Evolutionary conservation across 2,329 filamentous ascomycete species (phyloP).

Genomic region (Berkeleyomyces rouxiae): DNA sequence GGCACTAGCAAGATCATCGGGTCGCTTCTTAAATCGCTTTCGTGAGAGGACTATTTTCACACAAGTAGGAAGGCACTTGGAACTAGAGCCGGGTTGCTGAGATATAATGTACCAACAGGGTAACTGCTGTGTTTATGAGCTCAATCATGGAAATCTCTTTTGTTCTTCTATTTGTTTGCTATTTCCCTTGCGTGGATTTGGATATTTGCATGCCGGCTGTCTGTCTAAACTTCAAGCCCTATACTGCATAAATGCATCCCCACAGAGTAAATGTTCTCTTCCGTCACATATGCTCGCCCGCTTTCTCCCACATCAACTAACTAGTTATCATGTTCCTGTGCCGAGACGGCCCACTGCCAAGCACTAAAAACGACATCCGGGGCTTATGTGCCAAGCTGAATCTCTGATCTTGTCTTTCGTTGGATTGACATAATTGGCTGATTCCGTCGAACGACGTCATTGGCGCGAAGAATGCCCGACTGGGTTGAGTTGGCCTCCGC

Average conservation of each 20-base stretch:
- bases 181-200: neutral
- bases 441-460: slow-evolving; percentile 1
- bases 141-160: neutral
- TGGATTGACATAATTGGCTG: neutral
- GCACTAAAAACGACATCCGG: neutral
- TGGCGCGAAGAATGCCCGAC: neutral
- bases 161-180: neutral
- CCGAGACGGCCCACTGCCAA: neutral
- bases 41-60: neutral
- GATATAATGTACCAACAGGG: no score
- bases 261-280: neutral
- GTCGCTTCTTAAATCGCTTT: no score
- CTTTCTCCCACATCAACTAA: neutral
- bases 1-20: no score
- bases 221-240: neutral
- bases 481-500: neutral
- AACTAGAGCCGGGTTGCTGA: no score
- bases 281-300: neutral
- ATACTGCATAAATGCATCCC: neutral
- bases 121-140: no score
- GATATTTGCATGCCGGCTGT: neutral
- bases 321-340: neutral
- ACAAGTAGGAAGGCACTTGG: neutral
- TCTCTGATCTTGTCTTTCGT: neutral
- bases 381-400: neutral